These are phyloP conservation scores for Hypomyces rosellus DNA, from an alignment of 2,329 filamentous ascomycete genomes.

Conservation along the genomic window DNA sequence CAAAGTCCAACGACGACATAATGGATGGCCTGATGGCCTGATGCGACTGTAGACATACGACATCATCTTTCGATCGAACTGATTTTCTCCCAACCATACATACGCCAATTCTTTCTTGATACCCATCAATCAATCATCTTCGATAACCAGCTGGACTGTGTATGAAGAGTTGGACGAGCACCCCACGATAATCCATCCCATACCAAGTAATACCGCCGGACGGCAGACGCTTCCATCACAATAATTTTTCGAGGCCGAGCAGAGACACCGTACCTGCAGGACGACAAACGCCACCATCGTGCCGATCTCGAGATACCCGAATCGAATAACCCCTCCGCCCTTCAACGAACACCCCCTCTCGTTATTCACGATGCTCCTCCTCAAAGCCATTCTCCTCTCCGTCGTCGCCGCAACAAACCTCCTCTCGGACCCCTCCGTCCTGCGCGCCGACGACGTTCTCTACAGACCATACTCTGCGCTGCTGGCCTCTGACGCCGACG, in stretches of 20 bases:
- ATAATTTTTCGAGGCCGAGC: neutral
- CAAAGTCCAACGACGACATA: neutral
- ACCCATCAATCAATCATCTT: neutral
- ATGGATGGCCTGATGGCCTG: slow-evolving; percentile 8
- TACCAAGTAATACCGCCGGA: slow-evolving; percentile 9
- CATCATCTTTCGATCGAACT: too few relatives aligned
- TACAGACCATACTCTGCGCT: slow-evolving; percentile 22
- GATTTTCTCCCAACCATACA: too few relatives aligned
- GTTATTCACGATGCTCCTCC: slow-evolving; percentile 5
- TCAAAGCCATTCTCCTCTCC: slow-evolving; percentile 8
- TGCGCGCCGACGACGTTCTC: slow-evolving; percentile 25
- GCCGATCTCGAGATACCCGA: neutral
- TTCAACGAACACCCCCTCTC: neutral
- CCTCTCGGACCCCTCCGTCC: slow-evolving; percentile 15
- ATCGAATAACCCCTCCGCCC: neutral
- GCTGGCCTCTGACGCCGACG: slow-evolving; percentile 10
- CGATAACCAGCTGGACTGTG: neutral
- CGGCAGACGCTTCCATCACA: slow-evolving; percentile 4
- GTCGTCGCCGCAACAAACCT: slow-evolving; percentile 13
- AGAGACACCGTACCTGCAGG: neutral
- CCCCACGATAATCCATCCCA: neutral
- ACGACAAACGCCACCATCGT: neutral
- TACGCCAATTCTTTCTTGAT: neutral
- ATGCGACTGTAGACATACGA: neutral
- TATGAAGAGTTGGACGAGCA: slow-evolving; percentile 1